Percentiles rank a stretch among this genome's conserved stretches.
Evolutionary conservation across 2,329 filamentous ascomycete species (phyloP).

Genomic region (Xylariaceae sp.): DNA sequence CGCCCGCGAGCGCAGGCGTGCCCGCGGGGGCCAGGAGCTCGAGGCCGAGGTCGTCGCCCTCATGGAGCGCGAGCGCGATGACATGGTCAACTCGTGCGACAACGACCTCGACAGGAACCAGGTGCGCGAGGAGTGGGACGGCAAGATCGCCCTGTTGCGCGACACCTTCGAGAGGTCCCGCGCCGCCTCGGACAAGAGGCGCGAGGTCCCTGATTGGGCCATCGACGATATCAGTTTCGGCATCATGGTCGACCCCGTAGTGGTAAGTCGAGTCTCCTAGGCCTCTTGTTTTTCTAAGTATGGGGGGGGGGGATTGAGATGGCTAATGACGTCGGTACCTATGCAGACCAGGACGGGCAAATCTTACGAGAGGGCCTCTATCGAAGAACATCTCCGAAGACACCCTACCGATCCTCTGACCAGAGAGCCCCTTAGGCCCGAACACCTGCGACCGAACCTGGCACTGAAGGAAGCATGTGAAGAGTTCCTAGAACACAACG

Average conservation of each 20-base stretch:
- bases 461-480: conserved; percentile 80
- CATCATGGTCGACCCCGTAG: conserved; percentile 72
- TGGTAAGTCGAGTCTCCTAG: conserved; percentile 44
- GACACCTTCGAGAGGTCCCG: conserved; percentile 57
- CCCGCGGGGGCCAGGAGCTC: conserved; percentile 58
- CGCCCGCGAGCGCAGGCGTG: conserved; percentile 64
- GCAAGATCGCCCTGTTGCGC: conserved; percentile 49
- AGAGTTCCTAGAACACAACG: conserved; percentile 83
- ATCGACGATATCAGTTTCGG: conserved; percentile 77
- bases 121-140: conserved; percentile 50
- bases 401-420: conserved; percentile 81
- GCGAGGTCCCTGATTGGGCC: conserved; percentile 73
- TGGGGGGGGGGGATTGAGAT: not conserved
- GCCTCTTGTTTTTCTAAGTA: not conserved
- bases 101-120: conserved; percentile 47
- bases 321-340: not conserved
- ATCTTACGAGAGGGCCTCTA: conserved; percentile 84
- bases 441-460: conserved; percentile 80
- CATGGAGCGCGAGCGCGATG: conserved; percentile 52
- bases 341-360: conserved; percentile 78
- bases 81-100: conserved; percentile 33
- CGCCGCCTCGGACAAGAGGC: conserved; percentile 45
- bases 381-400: conserved; percentile 82
- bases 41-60: conserved; percentile 61
- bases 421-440: conserved; percentile 67